Conservation (phyloP, 371 early-diverging fungal species). For the Mucor racemosus region DNA sequence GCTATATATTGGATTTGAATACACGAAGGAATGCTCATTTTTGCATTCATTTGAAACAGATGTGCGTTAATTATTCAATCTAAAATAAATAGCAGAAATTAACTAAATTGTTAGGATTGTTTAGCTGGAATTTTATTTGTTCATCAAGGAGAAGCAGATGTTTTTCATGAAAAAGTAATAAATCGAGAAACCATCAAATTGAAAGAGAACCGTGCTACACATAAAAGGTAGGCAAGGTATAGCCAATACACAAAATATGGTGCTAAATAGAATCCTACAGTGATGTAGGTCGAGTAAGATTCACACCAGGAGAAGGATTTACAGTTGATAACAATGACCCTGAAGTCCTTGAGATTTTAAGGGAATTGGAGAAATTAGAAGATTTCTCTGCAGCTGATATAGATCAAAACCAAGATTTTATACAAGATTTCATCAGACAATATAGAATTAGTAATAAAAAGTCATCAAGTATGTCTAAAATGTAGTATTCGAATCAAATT, state of each 20-base stretch:
- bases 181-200: conserved; percentile 50
- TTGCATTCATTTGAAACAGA: conserved; percentile 87
- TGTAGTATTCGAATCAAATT: neutral
- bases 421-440: conserved; percentile 40
- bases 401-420: conserved; percentile 53
- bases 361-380: conserved; percentile 53
- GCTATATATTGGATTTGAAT: conserved; percentile 73
- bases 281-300: conserved; percentile 79
- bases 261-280: conserved; percentile 14
- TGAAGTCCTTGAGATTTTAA: conserved; percentile 73
- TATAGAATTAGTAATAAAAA: conserved; percentile 11
- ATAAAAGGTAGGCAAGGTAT: conserved; percentile 26
- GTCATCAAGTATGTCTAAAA: neutral
- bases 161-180: conserved; percentile 70
- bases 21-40: conserved; percentile 69
- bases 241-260: too few species aligned
- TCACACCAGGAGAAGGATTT: conserved; percentile 77
- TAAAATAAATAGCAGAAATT: neutral
- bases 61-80: conserved; percentile 49
- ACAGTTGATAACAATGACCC: conserved; percentile 78
- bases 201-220: conserved; percentile 29
- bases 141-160: conserved; percentile 76
- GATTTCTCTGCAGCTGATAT: conserved; percentile 78
- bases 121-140: conserved; percentile 83
- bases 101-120: conserved; percentile 51